Conservation (phyloP, 306 rosid species). For the Sphenostylis stenocarpa region DNA sequence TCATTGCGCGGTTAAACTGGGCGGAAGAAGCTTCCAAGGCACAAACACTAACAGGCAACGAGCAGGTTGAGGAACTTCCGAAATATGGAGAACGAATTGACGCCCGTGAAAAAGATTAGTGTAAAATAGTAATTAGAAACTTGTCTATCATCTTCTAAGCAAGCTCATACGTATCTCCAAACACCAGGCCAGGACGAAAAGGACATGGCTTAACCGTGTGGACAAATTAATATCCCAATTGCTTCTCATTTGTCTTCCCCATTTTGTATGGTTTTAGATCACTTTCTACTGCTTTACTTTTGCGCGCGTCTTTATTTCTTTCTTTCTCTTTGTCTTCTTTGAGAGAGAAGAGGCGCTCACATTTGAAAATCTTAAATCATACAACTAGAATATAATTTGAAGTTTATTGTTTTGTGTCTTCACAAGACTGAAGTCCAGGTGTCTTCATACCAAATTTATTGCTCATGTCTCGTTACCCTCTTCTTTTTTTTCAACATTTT, state of each 20-base stretch:
- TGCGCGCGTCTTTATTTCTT: not conserved
- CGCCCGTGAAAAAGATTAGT: slow-evolving; percentile 26
- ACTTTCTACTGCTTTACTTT: slow-evolving; percentile 7
- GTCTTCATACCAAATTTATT: slow-evolving; percentile 10
- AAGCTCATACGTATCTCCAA: not conserved
- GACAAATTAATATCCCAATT: not conserved
- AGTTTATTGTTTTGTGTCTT: not conserved
- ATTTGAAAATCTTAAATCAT: slow-evolving; percentile 1
- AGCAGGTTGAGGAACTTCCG: slow-evolving; percentile 7
- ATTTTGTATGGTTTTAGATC: slow-evolving; percentile 5
- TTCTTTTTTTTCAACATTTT: too few relatives aligned
- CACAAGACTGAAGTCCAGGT: not conserved
- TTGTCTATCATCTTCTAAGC: not conserved
- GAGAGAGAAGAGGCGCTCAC: not conserved
- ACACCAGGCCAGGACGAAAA: not conserved
- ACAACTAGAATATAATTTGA: not conserved
- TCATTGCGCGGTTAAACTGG: slow-evolving; percentile 70
- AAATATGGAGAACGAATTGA: slow-evolving; percentile 4
- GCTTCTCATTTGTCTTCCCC: not conserved
- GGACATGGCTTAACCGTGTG: slow-evolving; percentile 12
- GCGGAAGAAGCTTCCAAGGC: slow-evolving; percentile 65
- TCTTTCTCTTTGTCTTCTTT: not conserved
- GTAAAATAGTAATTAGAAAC: not conserved
- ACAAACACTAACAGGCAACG: slow-evolving; percentile 35
- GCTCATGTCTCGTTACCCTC: slow-evolving; percentile 54